phyloP scores from a whole-genome alignment of 1,284 basidiomycete species.

The Ganoderma sp. region DNA sequence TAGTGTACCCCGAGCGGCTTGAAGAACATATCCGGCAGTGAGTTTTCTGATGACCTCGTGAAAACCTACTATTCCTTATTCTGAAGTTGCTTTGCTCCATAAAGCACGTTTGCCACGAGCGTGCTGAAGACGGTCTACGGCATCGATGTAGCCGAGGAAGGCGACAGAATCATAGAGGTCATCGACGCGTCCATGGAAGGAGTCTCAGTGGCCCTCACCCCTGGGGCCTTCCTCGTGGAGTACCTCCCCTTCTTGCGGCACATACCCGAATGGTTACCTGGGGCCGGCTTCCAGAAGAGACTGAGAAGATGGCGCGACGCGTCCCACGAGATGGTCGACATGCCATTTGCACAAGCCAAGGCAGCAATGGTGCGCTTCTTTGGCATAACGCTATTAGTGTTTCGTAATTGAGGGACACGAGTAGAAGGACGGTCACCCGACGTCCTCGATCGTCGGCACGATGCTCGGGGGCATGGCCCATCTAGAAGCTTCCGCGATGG shows the following conservation, averaged over 20 bases:
- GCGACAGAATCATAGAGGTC: constrained; percentile 27
- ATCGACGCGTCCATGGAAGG: constrained; percentile 29
- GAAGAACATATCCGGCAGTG: constrained; percentile 37
- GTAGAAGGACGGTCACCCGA: constrained; percentile 18
- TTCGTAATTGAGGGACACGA: neutral
- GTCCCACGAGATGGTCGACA: constrained; percentile 28
- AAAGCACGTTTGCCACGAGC: constrained; percentile 25
- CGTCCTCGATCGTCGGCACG: constrained; percentile 21
- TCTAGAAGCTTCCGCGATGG: constrained; percentile 7
- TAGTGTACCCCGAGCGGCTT: constrained; percentile 15
- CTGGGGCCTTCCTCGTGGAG: constrained; percentile 36
- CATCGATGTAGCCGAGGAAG: constrained; percentile 26
- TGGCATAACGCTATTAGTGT: neutral
- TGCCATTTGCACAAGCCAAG: constrained; percentile 29
- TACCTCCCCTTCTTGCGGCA: constrained; percentile 35
- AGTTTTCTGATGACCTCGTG: constrained; percentile 20
- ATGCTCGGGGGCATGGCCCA: constrained; percentile 16
- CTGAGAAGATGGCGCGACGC: constrained; percentile 36
- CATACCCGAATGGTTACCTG: constrained; percentile 39
- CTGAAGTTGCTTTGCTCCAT: constrained; percentile 29
- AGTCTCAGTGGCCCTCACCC: constrained; percentile 25
- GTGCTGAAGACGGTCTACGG: constrained; percentile 33
- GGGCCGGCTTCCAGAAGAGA: constrained; percentile 34
- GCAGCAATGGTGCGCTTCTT: constrained; percentile 22
- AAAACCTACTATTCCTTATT: constrained; percentile 36